phyloP scores from a whole-genome alignment of 345 rosid species.

The Arabis hirsuta region DNA sequence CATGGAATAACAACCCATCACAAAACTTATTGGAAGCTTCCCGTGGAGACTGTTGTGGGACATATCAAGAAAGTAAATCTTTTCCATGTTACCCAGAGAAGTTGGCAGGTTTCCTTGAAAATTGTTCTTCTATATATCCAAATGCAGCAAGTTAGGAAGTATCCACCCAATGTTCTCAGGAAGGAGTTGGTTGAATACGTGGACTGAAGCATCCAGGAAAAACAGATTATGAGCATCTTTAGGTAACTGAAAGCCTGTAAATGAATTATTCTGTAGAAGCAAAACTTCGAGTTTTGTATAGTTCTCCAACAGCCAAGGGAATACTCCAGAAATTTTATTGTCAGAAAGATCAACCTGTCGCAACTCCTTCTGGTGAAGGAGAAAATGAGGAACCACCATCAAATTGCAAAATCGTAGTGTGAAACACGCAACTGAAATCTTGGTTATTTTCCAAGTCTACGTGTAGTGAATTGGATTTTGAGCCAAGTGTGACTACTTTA shows the following conservation, averaged over 20 bases:
- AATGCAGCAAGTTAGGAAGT: not conserved
- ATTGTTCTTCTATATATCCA: not conserved
- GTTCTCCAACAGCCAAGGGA: constrained; percentile 35
- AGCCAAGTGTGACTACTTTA: constrained; percentile 11
- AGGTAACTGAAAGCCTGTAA: constrained; percentile 32
- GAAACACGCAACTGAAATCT: constrained; percentile 24
- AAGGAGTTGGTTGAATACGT: not conserved
- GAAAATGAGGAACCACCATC: constrained; percentile 32
- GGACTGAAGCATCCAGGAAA: constrained; percentile 7
- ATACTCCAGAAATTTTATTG: constrained; percentile 6
- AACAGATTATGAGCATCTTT: not conserved
- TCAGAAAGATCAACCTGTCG: constrained; percentile 26
- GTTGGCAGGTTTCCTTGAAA: constrained; percentile 15
- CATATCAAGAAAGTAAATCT: not conserved
- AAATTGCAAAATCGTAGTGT: constrained; percentile 21
- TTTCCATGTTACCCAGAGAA: constrained; percentile 17
- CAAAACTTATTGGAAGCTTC: not conserved
- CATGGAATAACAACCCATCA: not conserved
- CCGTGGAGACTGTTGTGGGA: constrained; percentile 5
- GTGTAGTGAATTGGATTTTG: not conserved
- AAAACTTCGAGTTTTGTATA: constrained; percentile 12
- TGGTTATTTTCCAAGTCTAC: constrained; percentile 9
- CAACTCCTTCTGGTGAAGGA: constrained; percentile 24
- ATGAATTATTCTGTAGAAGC: constrained; percentile 11
- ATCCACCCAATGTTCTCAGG: constrained; percentile 26